Percentiles rank a stretch among this genome's conserved stretches.
These are phyloP conservation scores for Huntiella decipiens DNA, from an alignment of 2,329 filamentous ascomycete genomes.

Conservation along the genomic window DNA sequence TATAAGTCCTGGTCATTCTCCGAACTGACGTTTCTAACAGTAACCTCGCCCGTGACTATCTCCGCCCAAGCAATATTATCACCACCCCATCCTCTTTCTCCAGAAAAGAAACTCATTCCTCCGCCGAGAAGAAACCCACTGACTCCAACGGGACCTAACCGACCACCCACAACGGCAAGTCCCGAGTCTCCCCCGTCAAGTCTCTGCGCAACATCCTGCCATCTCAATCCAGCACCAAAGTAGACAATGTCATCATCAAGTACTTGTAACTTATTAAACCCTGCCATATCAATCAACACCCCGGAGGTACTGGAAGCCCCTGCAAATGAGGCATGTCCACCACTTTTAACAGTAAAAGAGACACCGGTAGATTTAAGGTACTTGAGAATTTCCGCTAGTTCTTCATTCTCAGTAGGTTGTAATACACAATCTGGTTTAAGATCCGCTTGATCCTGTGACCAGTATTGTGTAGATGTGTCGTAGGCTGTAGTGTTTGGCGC, in stretches of 20 bases:
- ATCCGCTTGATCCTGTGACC: not conserved
- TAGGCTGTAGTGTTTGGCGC: not conserved
- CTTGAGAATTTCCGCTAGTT: not conserved
- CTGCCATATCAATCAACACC: too few relatives aligned
- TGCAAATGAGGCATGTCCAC: constrained; percentile 18
- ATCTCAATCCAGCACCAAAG: constrained; percentile 27
- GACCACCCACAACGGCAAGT: constrained; percentile 23
- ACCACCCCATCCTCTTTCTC: too few relatives aligned
- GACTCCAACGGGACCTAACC: too few relatives aligned
- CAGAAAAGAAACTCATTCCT: too few relatives aligned
- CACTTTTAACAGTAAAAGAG: constrained; percentile 23
- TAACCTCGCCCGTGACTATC: too few relatives aligned
- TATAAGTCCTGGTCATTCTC: too few relatives aligned
- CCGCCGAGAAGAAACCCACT: too few relatives aligned
- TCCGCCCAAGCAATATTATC: too few relatives aligned
- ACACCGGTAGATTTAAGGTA: constrained; percentile 3
- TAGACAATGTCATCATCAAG: constrained; percentile 1
- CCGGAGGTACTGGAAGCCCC: constrained; percentile 13
- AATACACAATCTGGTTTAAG: constrained; percentile 2
- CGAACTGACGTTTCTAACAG: too few relatives aligned
- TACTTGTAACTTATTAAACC: too few relatives aligned
- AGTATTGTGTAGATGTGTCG: not conserved
- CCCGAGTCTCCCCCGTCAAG: constrained; percentile 15
- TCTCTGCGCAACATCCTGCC: constrained; percentile 17
- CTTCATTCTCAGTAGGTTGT: not conserved